These are phyloP conservation scores for Metschnikowia rubicola DNA, from an alignment of 805 yeast species.

Conservation along the genomic window DNA sequence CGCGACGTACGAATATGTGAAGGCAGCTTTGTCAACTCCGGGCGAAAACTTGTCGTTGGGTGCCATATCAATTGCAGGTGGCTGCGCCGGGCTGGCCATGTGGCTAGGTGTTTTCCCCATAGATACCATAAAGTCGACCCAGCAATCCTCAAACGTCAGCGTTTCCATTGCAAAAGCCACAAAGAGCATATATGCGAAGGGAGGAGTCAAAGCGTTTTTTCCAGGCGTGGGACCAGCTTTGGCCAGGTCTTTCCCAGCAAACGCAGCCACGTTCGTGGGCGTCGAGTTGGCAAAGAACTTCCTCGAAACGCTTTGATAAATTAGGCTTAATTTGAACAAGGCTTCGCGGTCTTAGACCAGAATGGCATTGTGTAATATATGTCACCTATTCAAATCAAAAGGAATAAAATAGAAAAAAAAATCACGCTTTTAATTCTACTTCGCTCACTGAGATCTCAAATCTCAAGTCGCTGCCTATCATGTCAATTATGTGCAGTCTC, in stretches of 20 bases:
- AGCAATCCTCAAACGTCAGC: conserved; percentile 59
- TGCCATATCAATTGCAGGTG: conserved; percentile 88
- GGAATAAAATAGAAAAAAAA: background rate
- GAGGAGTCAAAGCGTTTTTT: conserved; percentile 89
- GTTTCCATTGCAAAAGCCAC: conserved; percentile 65
- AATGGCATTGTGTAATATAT: too few species aligned
- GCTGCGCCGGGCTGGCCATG: conserved; percentile 94
- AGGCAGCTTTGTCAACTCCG: conserved; percentile 55
- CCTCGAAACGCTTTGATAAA: conserved; percentile 28
- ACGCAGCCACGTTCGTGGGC: conserved; percentile 97
- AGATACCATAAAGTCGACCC: conserved; percentile 86
- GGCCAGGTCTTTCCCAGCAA: conserved; percentile 93
- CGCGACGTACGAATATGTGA: conserved; percentile 86
- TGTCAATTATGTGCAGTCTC: conserved; percentile 4
- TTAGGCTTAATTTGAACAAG: too few species aligned
- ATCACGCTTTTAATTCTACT: background rate
- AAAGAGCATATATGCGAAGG: conserved; percentile 61
- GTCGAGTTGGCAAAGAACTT: conserved; percentile 72
- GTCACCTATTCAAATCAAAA: too few species aligned
- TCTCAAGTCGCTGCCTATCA: background rate
- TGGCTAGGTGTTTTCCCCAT: conserved; percentile 95
- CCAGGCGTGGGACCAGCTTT: conserved; percentile 97
- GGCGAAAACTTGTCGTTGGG: conserved; percentile 60
- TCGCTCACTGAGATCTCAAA: background rate
- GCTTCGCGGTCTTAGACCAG: too few species aligned